Percentiles rank a stretch among this genome's conserved stretches.
Conservation (phyloP, 1,284 basidiomycete genomes). For the Lentinus polychrous region DNA sequence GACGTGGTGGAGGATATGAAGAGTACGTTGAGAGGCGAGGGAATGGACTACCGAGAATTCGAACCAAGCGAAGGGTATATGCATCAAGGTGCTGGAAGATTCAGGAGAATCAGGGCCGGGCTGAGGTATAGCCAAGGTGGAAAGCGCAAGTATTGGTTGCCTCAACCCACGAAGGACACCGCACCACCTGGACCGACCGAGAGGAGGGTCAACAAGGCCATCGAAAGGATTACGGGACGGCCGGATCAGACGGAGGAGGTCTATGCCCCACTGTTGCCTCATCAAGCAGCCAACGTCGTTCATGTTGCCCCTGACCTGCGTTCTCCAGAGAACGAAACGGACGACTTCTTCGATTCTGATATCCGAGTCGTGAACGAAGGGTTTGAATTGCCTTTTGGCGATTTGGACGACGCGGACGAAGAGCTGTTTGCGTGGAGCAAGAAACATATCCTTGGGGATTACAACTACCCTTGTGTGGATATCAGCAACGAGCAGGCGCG, state of each 20-base stretch:
- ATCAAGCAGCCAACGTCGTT: slow-evolving; percentile 61
- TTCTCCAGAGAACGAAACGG: slow-evolving; percentile 32
- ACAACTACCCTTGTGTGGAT: slow-evolving; percentile 86
- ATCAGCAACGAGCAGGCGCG: slow-evolving; percentile 71
- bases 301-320: slow-evolving; percentile 56
- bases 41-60: slow-evolving; percentile 93
- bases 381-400: slow-evolving; percentile 62
- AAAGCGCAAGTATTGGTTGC: slow-evolving; percentile 86
- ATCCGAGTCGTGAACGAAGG: slow-evolving; percentile 53
- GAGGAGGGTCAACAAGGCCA: slow-evolving; percentile 35
- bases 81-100: slow-evolving; percentile 80
- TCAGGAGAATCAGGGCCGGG: slow-evolving; percentile 81
- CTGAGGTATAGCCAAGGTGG: slow-evolving; percentile 88
- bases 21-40: slow-evolving; percentile 79
- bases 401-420: slow-evolving; percentile 58
- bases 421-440: slow-evolving; percentile 64
- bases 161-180: slow-evolving; percentile 49
- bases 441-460: slow-evolving; percentile 84
- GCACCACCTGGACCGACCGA: slow-evolving; percentile 32
- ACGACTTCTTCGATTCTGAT: slow-evolving; percentile 21
- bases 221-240: slow-evolving; percentile 35
- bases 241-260: slow-evolving; percentile 52
- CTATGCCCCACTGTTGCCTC: slow-evolving; percentile 69
- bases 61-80: slow-evolving; percentile 93
- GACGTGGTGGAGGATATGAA: slow-evolving; percentile 88